Conservation (phyloP, 306 rosid species). For the Rosa chinensis region DNA sequence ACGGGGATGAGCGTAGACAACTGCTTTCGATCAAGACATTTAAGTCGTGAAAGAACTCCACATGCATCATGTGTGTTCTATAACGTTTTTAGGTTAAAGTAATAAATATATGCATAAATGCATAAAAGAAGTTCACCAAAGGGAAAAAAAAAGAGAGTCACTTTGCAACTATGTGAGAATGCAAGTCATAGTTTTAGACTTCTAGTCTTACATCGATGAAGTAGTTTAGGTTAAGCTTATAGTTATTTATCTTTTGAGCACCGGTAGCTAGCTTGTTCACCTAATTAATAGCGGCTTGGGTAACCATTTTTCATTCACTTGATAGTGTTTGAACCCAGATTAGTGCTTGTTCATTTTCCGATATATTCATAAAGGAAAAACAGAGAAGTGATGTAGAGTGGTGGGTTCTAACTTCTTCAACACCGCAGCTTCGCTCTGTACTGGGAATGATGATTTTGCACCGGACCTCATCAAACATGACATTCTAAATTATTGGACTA, state of each 20-base stretch:
- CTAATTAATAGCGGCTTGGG: background rate
- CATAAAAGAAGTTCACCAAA: too few relatives aligned
- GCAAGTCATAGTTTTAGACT: too few relatives aligned
- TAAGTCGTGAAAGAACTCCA: too few relatives aligned
- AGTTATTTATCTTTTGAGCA: background rate
- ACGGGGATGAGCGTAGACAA: too few relatives aligned
- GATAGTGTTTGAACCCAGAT: background rate
- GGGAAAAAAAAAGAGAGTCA: too few relatives aligned
- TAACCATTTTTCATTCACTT: background rate
- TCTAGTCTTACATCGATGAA: too few relatives aligned
- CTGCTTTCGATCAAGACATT: too few relatives aligned
- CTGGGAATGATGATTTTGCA: background rate
- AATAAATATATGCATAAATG: too few relatives aligned
- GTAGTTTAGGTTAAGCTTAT: background rate
- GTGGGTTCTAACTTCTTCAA: constrained; percentile 10
- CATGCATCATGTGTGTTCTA: too few relatives aligned
- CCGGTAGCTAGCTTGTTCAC: background rate
- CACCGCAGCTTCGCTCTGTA: background rate
- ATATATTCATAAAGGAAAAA: background rate
- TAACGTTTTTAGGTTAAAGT: too few relatives aligned
- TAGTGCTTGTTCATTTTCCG: background rate
- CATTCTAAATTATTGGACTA: background rate
- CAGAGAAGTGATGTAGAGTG: background rate
- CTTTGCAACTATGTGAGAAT: too few relatives aligned
- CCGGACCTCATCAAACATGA: background rate